These are phyloP conservation scores for Camellia lanceoleosa DNA, from an alignment of 148 eudicot genomes.

Conservation along the genomic window DNA sequence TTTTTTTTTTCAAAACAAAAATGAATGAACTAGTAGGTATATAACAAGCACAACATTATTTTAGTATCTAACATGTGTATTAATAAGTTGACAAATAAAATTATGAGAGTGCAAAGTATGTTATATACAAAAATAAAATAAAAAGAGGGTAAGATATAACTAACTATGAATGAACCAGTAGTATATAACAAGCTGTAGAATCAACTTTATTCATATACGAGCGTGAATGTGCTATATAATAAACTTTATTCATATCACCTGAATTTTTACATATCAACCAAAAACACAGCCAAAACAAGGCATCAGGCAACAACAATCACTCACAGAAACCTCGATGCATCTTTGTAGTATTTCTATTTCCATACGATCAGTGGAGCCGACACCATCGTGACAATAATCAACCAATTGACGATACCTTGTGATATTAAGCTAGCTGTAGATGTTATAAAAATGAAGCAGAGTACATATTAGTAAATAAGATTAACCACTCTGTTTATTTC, in stretches of 20 bases:
- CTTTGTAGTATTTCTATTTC: conserved; percentile 7
- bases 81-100: too few relatives aligned
- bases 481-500: too few relatives aligned
- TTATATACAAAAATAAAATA: too few relatives aligned
- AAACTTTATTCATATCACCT: not conserved
- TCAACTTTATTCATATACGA: not conserved
- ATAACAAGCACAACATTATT: too few relatives aligned
- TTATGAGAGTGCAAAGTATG: too few relatives aligned
- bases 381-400: not conserved
- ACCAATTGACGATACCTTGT: conserved; percentile 2
- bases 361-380: not conserved
- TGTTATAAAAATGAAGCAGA: not conserved
- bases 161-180: not conserved
- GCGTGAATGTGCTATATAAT: not conserved
- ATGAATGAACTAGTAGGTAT: too few relatives aligned
- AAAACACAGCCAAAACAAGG: not conserved
- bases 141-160: too few relatives aligned
- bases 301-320: not conserved
- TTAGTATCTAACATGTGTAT: too few relatives aligned
- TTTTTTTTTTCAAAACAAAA: too few relatives aligned
- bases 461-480: too few relatives aligned
- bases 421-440: conserved; percentile 11
- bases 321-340: not conserved
- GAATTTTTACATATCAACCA: not conserved
- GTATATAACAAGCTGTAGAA: not conserved